A percentile compares a stretch with the other conserved stretches of the same genome.
These are phyloP conservation scores for Mycena chlorophos DNA, from an alignment of 768 basidiomycete species.

Conservation along the genomic window DNA sequence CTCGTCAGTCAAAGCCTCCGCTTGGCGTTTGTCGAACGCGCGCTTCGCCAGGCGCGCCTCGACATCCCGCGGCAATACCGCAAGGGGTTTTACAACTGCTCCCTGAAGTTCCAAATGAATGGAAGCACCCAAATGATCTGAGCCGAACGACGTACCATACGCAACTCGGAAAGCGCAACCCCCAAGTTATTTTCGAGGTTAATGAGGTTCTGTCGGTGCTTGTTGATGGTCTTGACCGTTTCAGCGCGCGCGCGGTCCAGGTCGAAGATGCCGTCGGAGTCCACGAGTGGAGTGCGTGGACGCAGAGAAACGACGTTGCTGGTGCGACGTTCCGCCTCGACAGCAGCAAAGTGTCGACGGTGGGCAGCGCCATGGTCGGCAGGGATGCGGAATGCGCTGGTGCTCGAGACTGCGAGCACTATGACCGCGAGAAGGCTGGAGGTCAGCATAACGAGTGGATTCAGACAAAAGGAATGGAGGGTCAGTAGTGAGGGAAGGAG, in stretches of 20 bases:
- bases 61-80: conserved; percentile 17
- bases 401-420: neutral
- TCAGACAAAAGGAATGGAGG: too few species aligned
- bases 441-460: too few species aligned
- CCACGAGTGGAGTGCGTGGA: conserved; percentile 14
- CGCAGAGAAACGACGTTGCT: conserved; percentile 9
- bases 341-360: neutral
- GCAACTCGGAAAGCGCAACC: neutral
- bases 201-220: conserved; percentile 28
- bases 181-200: conserved; percentile 22
- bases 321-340: neutral
- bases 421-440: neutral
- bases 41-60: conserved; percentile 11
- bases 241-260: conserved; percentile 15
- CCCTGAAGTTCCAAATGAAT: conserved; percentile 17
- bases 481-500: too few species aligned
- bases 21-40: conserved; percentile 29
- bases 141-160: neutral
- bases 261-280: conserved; percentile 25
- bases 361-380: neutral
- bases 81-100: conserved; percentile 31
- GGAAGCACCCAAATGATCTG: neutral
- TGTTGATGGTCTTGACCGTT: conserved; percentile 23
- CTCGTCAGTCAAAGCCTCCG: conserved; percentile 35
- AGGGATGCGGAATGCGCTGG: neutral